Conservation (phyloP, 306 rosid species). For the Boehmeria nivea region DNA sequence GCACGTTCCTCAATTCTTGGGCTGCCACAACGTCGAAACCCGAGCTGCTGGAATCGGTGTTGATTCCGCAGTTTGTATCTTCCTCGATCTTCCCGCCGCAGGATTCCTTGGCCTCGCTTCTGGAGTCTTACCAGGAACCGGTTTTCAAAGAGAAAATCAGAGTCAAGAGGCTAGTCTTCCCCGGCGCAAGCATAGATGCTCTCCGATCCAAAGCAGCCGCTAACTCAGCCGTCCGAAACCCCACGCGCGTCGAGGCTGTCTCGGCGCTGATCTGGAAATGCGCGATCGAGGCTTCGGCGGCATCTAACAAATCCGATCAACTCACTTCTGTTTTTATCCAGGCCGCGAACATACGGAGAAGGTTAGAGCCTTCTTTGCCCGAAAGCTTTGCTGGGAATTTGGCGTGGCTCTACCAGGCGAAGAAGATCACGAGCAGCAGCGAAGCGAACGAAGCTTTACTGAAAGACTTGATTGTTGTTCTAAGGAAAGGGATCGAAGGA, state of each 20-base stretch:
- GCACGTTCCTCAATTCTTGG: not conserved
- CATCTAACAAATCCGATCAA: not conserved
- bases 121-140: too few relatives aligned
- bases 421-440: not conserved
- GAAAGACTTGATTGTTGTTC: not conserved
- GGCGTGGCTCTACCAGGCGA: not conserved
- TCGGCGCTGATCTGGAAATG: conserved; percentile 24
- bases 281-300: conserved; percentile 1
- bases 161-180: conserved; percentile 15
- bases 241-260: conserved; percentile 20
- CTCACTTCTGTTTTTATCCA: not conserved
- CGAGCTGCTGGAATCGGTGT: not conserved
- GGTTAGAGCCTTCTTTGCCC: not conserved
- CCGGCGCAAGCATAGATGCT: not conserved
- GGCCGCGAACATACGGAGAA: not conserved
- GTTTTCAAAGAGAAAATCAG: not conserved
- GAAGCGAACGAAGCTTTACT: not conserved
- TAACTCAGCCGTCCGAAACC: not conserved
- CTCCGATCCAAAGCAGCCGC: conserved; percentile 1
- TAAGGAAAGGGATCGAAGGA: not conserved
- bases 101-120: not conserved
- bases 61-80: not conserved
- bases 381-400: not conserved
- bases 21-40: not conserved
- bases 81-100: conserved; percentile 6